Percentiles rank a stretch among this genome's conserved stretches.
Evolutionary conservation across 306 rosid genomes (phyloP).

Genomic region (Prunus mume): DNA sequence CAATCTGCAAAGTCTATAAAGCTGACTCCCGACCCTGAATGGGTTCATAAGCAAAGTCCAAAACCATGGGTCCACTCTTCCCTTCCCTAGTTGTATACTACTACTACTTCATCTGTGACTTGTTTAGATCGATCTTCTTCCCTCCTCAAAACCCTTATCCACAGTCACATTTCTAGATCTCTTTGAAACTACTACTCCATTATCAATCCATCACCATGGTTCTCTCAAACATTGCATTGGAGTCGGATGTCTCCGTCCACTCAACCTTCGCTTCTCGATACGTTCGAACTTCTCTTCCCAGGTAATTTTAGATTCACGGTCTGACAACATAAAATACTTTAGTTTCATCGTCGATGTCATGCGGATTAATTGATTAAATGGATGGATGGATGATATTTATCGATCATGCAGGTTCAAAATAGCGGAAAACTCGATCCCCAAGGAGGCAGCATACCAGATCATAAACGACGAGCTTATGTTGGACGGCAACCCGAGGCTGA

Average conservation of each 20-base stretch:
- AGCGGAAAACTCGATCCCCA: constrained; percentile 52
- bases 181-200: neutral
- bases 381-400: too few relatives aligned
- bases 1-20: neutral
- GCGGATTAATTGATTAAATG: neutral
- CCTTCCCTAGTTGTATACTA: neutral
- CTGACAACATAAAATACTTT: neutral
- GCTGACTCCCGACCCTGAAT: neutral
- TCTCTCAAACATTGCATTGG: constrained; percentile 58
- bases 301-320: constrained; percentile 29
- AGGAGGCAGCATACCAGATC: constrained; percentile 59
- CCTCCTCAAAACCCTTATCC: neutral
- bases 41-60: neutral
- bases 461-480: constrained; percentile 56
- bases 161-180: neutral
- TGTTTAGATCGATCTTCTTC: neutral
- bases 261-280: constrained; percentile 90
- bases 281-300: constrained; percentile 68
- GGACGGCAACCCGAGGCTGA: constrained; percentile 56
- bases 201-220: constrained; percentile 43
- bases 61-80: neutral
- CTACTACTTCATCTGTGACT: neutral
- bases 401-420: constrained; percentile 40
- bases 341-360: neutral
- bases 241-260: constrained; percentile 61